Evolutionary conservation across 176 grass and related monocot species (phyloP), one percentile per base, ranked within the genome.

Genomic region (Cenchrus fungigraminus): DNA sequence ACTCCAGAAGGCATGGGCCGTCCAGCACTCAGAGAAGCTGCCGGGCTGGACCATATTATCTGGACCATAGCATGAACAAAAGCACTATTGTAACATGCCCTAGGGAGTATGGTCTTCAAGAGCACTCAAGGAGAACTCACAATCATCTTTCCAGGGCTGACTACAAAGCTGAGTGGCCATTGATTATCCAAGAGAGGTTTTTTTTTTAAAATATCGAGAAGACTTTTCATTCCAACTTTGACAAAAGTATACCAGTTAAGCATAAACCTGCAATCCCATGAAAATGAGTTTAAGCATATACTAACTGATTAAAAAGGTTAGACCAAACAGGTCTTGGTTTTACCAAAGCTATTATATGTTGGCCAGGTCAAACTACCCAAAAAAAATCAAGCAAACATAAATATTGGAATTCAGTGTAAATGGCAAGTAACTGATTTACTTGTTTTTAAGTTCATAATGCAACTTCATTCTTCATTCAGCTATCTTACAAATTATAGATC

Each of bases 201-300:
- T 37, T 37, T 37, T 34, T 12, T 54, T 12, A 2, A 40, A 40
- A 40, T 40, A 40, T 40, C 37, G 4, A 40, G 37, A 40, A 40
- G 37, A 40, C 37, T 40, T 40, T 40, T 40, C 37, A 40, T 40
- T 40, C 4, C 3, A 4, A 40, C 37, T 40, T 58, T 71, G 32
- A 43, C 53, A 58, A 55, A 81, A 12, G 37, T 82, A 57, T 61
- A 42, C 12, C 29, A 31, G 43, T 60, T 57, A 45, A 47, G n/a
- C 49, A 76, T 40, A 56, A 66, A 76, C 76, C 31, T 74, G 45
- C 31, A 75, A 51, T 62, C 75, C 51, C 45, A 52, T 75, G 60
- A 52, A 25, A 25, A 22, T 50, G 5, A 75, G 31, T 61, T 65
- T 64, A 74, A 74, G 19, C 7, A 49, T 53, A 16, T 16, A 65